These are phyloP conservation scores for Elaeis oleifera DNA, from an alignment of 202 grass and related monocot species.

Conservation along the genomic window DNA sequence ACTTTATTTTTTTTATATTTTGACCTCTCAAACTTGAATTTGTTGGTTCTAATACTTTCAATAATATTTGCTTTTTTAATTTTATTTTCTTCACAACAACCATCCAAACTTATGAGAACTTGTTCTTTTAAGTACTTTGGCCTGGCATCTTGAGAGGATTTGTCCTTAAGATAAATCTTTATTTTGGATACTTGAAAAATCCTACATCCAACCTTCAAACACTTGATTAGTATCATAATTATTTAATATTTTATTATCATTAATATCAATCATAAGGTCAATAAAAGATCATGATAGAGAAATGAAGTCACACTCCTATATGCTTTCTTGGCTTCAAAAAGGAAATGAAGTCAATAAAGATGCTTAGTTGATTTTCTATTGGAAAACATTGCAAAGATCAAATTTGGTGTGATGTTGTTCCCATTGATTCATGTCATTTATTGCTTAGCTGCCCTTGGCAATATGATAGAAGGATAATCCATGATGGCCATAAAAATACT, in stretches of 20 bases:
- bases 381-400: not conserved
- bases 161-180: too few species aligned
- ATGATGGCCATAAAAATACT: constrained; percentile 12
- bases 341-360: not conserved
- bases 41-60: too few species aligned
- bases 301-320: constrained; percentile 10
- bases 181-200: too few species aligned
- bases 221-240: not conserved
- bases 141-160: too few species aligned
- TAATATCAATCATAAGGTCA: too few species aligned
- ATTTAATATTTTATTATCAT: too few species aligned
- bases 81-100: too few species aligned
- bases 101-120: too few species aligned
- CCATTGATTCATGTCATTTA: constrained; percentile 9
- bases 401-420: constrained; percentile 1
- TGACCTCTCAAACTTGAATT: not conserved
- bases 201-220: too few species aligned
- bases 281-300: not conserved
- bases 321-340: constrained; percentile 12
- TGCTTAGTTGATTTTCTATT: constrained; percentile 10
- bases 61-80: too few species aligned
- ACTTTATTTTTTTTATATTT: too few species aligned
- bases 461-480: not conserved
- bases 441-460: not conserved
- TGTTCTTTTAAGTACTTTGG: too few species aligned